Evolutionary conservation across 441 rosid species (phyloP).

Genomic region (Aleurites moluccanus): DNA sequence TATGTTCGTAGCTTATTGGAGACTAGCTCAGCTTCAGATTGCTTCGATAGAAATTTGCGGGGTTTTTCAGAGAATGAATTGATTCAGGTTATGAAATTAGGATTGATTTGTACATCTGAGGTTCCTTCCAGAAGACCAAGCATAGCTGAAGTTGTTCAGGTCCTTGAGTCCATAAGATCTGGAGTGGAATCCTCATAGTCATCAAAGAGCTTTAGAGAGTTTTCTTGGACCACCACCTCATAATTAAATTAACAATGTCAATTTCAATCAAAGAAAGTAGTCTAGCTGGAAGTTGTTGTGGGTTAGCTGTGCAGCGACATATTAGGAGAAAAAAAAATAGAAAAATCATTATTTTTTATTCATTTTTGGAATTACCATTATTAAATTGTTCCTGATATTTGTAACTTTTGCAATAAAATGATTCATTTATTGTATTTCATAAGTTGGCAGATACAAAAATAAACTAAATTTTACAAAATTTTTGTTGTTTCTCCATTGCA

Average conservation of each 20-base stretch:
- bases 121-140: slow-evolving; percentile 83
- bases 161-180: slow-evolving; percentile 86
- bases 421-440: slow-evolving; percentile 28
- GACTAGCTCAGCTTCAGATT: slow-evolving; percentile 75
- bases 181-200: slow-evolving; percentile 55
- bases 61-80: slow-evolving; percentile 82
- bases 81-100: slow-evolving; percentile 95
- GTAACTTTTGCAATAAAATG: slow-evolving; percentile 41
- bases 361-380: slow-evolving; percentile 32
- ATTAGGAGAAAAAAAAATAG: slow-evolving; percentile 13
- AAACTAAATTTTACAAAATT: background rate
- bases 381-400: slow-evolving; percentile 34
- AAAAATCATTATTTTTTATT: slow-evolving; percentile 53
- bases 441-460: background rate
- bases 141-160: slow-evolving; percentile 96
- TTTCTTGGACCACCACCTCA: slow-evolving; percentile 19
- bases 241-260: slow-evolving; percentile 16
- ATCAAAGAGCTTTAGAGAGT: slow-evolving; percentile 11
- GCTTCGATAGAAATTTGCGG: slow-evolving; percentile 70
- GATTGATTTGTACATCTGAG: slow-evolving; percentile 77
- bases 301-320: slow-evolving; percentile 39
- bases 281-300: slow-evolving; percentile 33
- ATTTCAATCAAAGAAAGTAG: slow-evolving; percentile 21
- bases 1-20: slow-evolving; percentile 74
- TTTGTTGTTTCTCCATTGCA: background rate